Evolutionary conservation across 306 rosid genomes (phyloP).

Genomic region (Fragaria iinumae): DNA sequence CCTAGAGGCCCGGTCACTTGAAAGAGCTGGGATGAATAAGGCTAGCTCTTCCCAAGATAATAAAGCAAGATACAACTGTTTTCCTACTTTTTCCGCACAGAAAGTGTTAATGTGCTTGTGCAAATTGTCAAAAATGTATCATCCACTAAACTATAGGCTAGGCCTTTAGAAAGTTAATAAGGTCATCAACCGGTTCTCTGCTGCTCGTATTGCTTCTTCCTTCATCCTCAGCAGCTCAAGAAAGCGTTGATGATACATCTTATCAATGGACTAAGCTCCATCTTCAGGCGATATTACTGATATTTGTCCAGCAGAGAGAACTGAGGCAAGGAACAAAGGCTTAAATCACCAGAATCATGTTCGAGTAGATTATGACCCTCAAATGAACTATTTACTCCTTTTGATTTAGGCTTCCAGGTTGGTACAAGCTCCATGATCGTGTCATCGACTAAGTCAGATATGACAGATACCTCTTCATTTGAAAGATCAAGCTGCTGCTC

Average conservation of each 20-base stretch:
- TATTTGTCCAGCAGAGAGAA: conserved; percentile 33
- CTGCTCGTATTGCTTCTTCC: conserved; percentile 64
- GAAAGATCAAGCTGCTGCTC: conserved; percentile 60
- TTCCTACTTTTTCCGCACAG: too few species aligned
- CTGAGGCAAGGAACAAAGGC: conserved; percentile 33
- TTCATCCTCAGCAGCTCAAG: conserved; percentile 53
- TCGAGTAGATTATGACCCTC: not conserved
- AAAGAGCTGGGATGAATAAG: too few species aligned
- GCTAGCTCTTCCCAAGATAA: too few species aligned
- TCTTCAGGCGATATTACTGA: conserved; percentile 40
- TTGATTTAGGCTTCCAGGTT: conserved; percentile 43
- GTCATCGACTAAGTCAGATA: conserved; percentile 61
- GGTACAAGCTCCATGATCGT: conserved; percentile 56
- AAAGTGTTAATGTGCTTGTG: too few species aligned
- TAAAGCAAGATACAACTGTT: too few species aligned
- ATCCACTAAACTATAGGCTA: too few species aligned
- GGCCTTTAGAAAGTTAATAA: too few species aligned
- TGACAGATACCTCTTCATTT: conserved; percentile 51
- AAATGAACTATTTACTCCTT: conserved; percentile 30
- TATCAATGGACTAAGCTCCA: conserved; percentile 71
- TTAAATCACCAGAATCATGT: not conserved
- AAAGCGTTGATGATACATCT: conserved; percentile 46
- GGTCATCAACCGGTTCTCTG: conserved; percentile 53
- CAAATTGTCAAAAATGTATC: too few species aligned
- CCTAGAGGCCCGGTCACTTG: too few species aligned